Conservation (phyloP, 805 yeast genomes). For the Pichia ethanolica region DNA sequence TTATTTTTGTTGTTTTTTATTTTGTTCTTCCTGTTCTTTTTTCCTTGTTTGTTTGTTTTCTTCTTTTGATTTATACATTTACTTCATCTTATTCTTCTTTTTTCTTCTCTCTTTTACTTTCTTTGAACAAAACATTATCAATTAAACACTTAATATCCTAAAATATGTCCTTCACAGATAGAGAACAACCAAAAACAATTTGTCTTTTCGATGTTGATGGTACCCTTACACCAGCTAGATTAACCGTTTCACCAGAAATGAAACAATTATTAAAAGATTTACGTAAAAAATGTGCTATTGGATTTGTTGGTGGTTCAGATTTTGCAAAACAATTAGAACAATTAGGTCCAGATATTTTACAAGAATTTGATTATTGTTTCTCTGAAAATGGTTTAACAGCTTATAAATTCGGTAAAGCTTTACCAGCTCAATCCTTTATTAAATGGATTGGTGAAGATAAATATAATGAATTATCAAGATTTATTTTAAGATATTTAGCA, state of each 20-base stretch:
- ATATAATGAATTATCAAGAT: conserved; percentile 83
- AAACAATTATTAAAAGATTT: conserved; percentile 58
- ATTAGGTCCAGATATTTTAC: conserved; percentile 71
- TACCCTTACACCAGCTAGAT: conserved; percentile 95
- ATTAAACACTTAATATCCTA: background rate
- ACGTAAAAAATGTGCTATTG: conserved; percentile 89
- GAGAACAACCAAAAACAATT: conserved; percentile 77
- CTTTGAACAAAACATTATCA: background rate
- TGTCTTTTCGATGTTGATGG: conserved; percentile 98
- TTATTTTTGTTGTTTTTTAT: background rate
- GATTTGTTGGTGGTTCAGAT: conserved; percentile 97
- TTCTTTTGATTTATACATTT: background rate
- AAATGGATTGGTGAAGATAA: conserved; percentile 92
- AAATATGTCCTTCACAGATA: conserved; percentile 48
- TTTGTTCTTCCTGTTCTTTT: background rate
- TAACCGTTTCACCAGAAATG: conserved; percentile 65
- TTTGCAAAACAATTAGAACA: conserved; percentile 93
- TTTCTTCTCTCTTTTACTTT: background rate
- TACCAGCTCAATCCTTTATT: conserved; percentile 91
- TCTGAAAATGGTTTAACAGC: conserved; percentile 98
- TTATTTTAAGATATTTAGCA: conserved; percentile 76
- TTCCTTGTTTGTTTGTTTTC: background rate
- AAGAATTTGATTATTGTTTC: conserved; percentile 90
- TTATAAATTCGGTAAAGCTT: conserved; percentile 79
- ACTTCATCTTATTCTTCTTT: no score